Conservation (phyloP, 768 basidiomycete genomes). For the Termitomyces sp. region DNA sequence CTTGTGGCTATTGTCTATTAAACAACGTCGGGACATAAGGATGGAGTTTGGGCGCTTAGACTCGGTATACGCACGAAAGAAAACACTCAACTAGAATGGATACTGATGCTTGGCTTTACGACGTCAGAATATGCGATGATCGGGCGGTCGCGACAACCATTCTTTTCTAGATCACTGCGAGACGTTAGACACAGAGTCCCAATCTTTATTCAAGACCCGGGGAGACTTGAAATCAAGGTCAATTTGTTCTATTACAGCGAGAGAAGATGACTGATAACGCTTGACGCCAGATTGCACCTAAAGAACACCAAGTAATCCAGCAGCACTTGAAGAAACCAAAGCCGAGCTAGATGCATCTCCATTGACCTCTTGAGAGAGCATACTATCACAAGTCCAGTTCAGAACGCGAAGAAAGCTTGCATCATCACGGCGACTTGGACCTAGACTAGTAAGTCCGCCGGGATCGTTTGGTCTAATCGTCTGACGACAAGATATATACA, state of each 20-base stretch:
- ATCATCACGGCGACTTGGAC: not conserved
- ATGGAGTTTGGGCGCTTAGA: not conserved
- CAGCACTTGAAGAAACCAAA: not conserved
- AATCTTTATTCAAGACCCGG: not conserved
- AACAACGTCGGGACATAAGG: not conserved
- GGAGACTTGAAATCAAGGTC: not conserved
- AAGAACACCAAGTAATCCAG: not conserved
- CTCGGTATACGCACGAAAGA: not conserved
- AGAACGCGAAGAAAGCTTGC: not conserved
- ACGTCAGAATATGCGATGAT: not conserved
- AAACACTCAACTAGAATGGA: not conserved
- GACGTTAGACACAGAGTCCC: not conserved
- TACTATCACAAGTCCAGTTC: not conserved
- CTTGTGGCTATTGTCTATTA: not conserved
- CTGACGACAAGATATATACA: not conserved
- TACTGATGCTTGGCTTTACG: not conserved
- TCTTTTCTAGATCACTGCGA: not conserved
- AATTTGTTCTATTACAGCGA: not conserved
- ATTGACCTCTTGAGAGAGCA: not conserved
- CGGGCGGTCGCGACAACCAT: too few relatives aligned
- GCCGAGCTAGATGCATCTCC: not conserved
- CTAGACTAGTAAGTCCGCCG: not conserved
- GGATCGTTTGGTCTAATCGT: not conserved
- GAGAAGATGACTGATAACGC: not conserved
- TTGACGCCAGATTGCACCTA: not conserved